Base-by-base conservation (phyloP, 2,329 filamentous ascomycete species). In the Nothophoma quercina region DNA sequence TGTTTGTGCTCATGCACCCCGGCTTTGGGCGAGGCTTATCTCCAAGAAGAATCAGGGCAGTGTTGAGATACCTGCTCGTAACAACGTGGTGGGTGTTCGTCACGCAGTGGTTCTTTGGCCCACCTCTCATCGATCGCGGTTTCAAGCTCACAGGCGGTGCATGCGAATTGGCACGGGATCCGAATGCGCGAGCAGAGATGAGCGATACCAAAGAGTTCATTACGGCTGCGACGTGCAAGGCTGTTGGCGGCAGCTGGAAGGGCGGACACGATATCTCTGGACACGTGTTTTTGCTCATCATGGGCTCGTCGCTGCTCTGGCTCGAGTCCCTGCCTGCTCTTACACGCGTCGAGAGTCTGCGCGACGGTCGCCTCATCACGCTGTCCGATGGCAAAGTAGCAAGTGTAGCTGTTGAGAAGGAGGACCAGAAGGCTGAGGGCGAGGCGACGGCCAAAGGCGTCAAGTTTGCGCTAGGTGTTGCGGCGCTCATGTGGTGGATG, bases 181-280 rank as follows among this genome's bases (percentile, higher is more conserved):
- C 80, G 35, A 74, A 81, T 1, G 70, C 76, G 9, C 75, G 78
- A 55, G 81, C 81, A 25, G 75, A 78, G 4, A 73, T 74, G 71
- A 69, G 66, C 41, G 77, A 79, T 28, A 63, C 75, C 13, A 72
- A 77, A 57, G 77, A 80, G 42, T 79, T 87, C 55, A 77, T 92
- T 34, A 93, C 89, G 1, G 87, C 88, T 1, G 85, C 88, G 4
- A 89, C 91, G 34, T 99, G 95, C 71, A 95, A 91, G 77, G 81
- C 87, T 3, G 85, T 86, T 0, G 93, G 93, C 6, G 93, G 95
- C 0, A 79, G 81, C 47, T 99, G 95, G 95, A 85, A 81, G 51
- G 95, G 95, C n/a, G 95, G 95, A 0, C 92, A 98, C 75, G 95
- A 99, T 75, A 93, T 99, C 64, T 95, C 89, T 56, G 95, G 95